Evolutionary conservation across 2,329 filamentous ascomycete species (phyloP), one percentile per base, ranked within the genome.

Genomic region (Fusarium tupiense): DNA sequence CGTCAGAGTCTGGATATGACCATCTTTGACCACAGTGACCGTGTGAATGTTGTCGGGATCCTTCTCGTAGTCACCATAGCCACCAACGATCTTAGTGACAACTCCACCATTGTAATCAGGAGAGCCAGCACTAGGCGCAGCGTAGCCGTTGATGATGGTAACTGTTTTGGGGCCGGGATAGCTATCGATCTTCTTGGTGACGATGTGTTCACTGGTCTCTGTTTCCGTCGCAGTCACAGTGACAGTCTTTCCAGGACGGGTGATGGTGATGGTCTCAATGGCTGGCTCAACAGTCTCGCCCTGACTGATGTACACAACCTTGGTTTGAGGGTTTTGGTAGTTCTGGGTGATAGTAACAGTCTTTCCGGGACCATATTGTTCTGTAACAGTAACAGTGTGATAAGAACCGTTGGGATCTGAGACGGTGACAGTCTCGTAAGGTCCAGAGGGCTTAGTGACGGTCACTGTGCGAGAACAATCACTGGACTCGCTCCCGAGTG

Each of bases 251-350:
- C 73, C 77, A 16, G 74, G 61, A 12, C 72, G 31, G 13, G 78
- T 80, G 26, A 78, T 64, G 6, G 77, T 81, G 13, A 81, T 70
- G 24, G 80, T 82, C 54, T 80, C 71, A 38, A 67, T 72, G 33
- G 71, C 64, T 14, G 73, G 64, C 46, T 74, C 40, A 47, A 73
- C 38, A 12, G 60, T 61, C 41, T 63, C 64, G n/a, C 74, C 74
- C 11, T 77, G 59, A 43, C 72, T 76, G 41, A 76, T 56, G 52
- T 77, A 77, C 12, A 75, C 72, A 41, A 71, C 50, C 61, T 63
- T 75, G 47, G 60, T 71, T 26, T 62, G 59, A 29, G 72, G 73
- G 17, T 29, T 50, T 26, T 74, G 67, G 44, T 75, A 65, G 38
- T 71, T 54, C 22, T 71, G 54, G n/a, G 65, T 73, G 43, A 77